Evolutionary conservation across 2,329 filamentous ascomycete species (phyloP).

Genomic region (Helminthosporium solani): DNA sequence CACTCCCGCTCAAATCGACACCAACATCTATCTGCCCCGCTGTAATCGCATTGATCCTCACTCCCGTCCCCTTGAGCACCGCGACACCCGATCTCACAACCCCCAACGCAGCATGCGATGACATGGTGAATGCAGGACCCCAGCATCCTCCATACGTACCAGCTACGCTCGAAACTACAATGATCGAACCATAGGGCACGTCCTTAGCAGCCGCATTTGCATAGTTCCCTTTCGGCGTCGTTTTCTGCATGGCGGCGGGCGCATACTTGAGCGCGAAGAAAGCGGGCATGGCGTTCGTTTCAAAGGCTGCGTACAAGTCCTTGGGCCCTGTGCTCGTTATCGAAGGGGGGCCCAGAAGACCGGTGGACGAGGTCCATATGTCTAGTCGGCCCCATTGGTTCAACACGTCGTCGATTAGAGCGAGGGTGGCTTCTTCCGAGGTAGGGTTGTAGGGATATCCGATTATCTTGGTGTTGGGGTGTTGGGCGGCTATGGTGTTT

Average conservation of each 20-base stretch:
- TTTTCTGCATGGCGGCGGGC: slow-evolving; percentile 63
- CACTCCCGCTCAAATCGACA: slow-evolving; percentile 46
- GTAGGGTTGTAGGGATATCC: slow-evolving; percentile 60
- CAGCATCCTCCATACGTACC: slow-evolving; percentile 59
- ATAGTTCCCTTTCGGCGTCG: slow-evolving; percentile 56
- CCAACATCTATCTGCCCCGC: slow-evolving; percentile 52
- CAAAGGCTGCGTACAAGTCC: slow-evolving; percentile 59
- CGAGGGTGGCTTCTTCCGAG: slow-evolving; percentile 61
- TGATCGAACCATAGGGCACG: slow-evolving; percentile 61
- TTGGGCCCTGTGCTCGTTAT: slow-evolving; percentile 58
- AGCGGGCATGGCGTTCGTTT: slow-evolving; percentile 61
- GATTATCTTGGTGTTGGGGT: slow-evolving; percentile 61
- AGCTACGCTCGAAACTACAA: slow-evolving; percentile 61
- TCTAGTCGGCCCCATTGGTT: slow-evolving; percentile 59
- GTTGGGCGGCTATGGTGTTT: slow-evolving; percentile 42
- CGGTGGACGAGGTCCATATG: slow-evolving; percentile 61
- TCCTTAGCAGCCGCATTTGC: slow-evolving; percentile 63
- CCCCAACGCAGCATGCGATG: slow-evolving; percentile 60
- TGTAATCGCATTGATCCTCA: slow-evolving; percentile 58
- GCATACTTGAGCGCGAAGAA: slow-evolving; percentile 67
- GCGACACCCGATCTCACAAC: slow-evolving; percentile 61
- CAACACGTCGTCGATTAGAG: slow-evolving; percentile 63
- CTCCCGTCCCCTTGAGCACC: slow-evolving; percentile 58
- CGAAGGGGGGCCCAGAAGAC: slow-evolving; percentile 56
- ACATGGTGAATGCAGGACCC: slow-evolving; percentile 63